Evolutionary conservation across 331 rosid genomes (phyloP), one percentile per base, ranked within the genome.

Genomic region (Pyrus hybrid): DNA sequence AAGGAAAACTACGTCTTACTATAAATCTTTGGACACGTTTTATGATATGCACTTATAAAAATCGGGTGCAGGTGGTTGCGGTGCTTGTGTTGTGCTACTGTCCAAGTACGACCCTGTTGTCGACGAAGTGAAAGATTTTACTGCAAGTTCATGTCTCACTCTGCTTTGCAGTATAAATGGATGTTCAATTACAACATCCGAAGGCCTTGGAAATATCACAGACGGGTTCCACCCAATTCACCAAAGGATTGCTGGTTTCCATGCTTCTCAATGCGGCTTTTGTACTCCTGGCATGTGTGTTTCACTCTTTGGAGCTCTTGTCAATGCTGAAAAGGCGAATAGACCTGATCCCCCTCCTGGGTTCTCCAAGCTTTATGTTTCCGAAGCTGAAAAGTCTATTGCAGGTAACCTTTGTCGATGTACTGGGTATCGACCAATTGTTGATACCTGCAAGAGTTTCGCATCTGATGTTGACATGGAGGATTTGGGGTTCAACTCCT

Each of bases 401-500:
- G 79, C 97, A n/a, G 99, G 99, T n/a, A 88, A 92, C 83, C 99
- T 94, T 65, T 94, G 99, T 75, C 92, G 97, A 21, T 94, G 99
- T 70, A 94, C 99, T 0, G 96, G 99, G 4, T 94, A 94, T 41
- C 87, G 97, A 41, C 71, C 99, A 6, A 90, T 92, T 66, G 99
- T 90, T 43, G 99, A 94, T 86, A 96, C 85, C 76, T 94, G 96
- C 81, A 94, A 94, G 85, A 94, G 99, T 74, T 92, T 92, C 76
- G 88, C 99, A 10, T 81, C 86, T 49, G 91, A 92, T 78, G 91
- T 89, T 72, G 99, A 94, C 76, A 85, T 94, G n/a, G 99, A 94
- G 84, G 96, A 94, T 82, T 86, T 94, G 83, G 99, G 99, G 51
- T 57, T 88, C 60, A 94, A 94, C 77, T 82, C 95, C 13, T 94